Evolutionary conservation across 2,329 filamentous ascomycete genomes (phyloP), one percentile per base, ranked within the genome.

Genomic region (Clarireedia paspali): DNA sequence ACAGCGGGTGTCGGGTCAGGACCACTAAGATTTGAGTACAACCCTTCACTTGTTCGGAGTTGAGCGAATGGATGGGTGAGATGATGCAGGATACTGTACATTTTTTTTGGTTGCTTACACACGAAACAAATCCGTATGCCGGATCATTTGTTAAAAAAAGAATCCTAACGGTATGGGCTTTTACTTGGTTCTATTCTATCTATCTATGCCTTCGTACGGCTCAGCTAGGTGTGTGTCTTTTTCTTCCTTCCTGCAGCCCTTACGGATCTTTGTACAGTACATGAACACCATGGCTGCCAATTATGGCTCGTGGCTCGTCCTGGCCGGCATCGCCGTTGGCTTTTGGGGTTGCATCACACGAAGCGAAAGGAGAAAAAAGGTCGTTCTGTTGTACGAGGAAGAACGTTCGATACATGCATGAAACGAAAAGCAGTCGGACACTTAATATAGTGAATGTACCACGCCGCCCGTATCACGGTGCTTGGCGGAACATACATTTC

Each of bases 371-470:
- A 42, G n/a, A 17, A 15, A 23, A 48, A 26, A 42, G 30, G 20
- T 48, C 5, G 17, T 44, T 55, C 47, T 36, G 17, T 54, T 42
- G 45, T 20, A 55, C 46, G 26, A 50, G 50, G 23, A 44, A 42
- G 51, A 54, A 48, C 27, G 23, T 42, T 54, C 51, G 6, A 45
- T 24, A 36, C 34, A 44, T 48, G 23, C 15, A 3, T 23, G 47
- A 12, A 15, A n/a, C 20, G 38, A n/a, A n/a, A 15, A 40, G 9
- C 9, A 15, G 36, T 4, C 7, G 15, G 36, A 4, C 2, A 15
- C 7, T 38, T 38, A 15, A n/a, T 15, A 1, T 15, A 46, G 9
- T 50, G 26, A 26, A 34, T 50, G 45, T 44, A 38, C 24, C 17
- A 50, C 17, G 26, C 34, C 14, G 24, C 17, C 24, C 23, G 20